Base-by-base conservation (phyloP, 352 stramenopile genomes). In the Phytophthora capsici region DNA sequence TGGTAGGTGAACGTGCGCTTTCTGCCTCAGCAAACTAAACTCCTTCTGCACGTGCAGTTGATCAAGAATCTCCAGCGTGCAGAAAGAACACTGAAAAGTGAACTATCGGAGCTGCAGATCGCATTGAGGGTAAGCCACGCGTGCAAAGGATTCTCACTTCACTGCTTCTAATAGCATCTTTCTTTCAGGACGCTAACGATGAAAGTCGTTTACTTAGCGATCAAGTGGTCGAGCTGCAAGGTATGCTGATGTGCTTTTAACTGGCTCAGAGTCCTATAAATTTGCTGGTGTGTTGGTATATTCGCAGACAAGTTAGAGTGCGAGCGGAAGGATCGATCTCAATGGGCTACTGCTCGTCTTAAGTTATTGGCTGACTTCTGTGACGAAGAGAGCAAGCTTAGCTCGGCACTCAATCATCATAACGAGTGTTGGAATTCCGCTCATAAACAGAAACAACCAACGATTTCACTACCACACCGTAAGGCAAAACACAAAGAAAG, bases 301-400 rank as follows among this genome's bases (percentile, higher is more conserved):
- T 22, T 51, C 34, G 25, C 46, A 93, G 82, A 86, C n/a, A 80
- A 87, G 79, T 57, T 93, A 9, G 79, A 89, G 41, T 73, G 57
- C 0, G 85, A 93, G 41, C 73, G 82, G 13, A 77, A 72, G 55
- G 85, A 93, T 28, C 73, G 85, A 19, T 86, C 80, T 43, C 71
- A 75, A 9, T 93, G 85, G 83, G 85, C 85, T 5, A 86, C 79
- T 16, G 76, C 81, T 28, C 71, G 85, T 16, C 69, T 93, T 9
- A 87, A 91, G 63, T 64, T 93, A 37, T 69, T 93, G 6, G 83
- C 83, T 13, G 82, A 91, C 59, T 93, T 93, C 55, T 93, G 85
- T 26, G 85, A 93, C 50, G 85, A 91, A 76, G 85, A 91, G 52
- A 90, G 75, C 76, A 91, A 90, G 47, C 64, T 93, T 52, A 75